Evolutionary conservation across 1,284 basidiomycete species (phyloP).

Genomic region (Microbotryum lychnidis-dioicae): DNA sequence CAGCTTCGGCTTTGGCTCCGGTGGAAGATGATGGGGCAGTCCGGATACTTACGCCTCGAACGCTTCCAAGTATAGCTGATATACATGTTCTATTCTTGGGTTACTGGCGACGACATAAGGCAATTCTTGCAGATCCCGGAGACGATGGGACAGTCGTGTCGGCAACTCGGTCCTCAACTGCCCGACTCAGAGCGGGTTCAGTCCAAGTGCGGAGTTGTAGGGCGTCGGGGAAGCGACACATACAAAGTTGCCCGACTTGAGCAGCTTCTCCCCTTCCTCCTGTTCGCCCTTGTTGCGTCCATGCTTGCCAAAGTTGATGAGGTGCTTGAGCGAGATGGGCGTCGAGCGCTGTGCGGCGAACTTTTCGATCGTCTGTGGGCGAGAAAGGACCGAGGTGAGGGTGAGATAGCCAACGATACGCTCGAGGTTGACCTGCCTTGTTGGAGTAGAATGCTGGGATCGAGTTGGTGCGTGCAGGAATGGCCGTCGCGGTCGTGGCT

Average conservation of each 20-base stretch:
- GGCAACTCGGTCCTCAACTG: conserved; percentile 70
- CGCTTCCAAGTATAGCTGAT: conserved; percentile 50
- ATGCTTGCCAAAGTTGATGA: conserved; percentile 33
- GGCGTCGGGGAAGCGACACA: background rate
- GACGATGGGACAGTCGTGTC: conserved; percentile 74
- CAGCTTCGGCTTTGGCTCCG: conserved; percentile 58
- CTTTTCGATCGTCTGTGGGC: conserved; percentile 6
- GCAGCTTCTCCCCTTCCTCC: conserved; percentile 31
- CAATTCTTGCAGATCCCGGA: conserved; percentile 75
- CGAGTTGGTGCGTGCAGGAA: no score
- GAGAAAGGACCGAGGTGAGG: background rate
- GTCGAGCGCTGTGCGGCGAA: conserved; percentile 11
- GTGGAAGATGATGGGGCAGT: conserved; percentile 5
- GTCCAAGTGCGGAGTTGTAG: background rate
- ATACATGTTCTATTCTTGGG: conserved; percentile 72
- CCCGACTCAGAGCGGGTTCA: background rate
- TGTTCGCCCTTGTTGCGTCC: conserved; percentile 23
- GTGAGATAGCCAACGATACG: background rate
- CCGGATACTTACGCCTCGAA: conserved; percentile 48
- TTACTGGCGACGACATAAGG: conserved; percentile 84
- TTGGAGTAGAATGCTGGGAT: conserved; percentile 26
- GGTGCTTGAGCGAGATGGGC: conserved; percentile 34
- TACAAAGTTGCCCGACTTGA: conserved; percentile 35
- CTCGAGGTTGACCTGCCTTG: conserved; percentile 11
- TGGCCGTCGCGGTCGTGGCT: conserved; percentile 4